These are phyloP conservation scores for Pichia sp. DNA, from an alignment of 1,139 yeast species.

Conservation along the genomic window DNA sequence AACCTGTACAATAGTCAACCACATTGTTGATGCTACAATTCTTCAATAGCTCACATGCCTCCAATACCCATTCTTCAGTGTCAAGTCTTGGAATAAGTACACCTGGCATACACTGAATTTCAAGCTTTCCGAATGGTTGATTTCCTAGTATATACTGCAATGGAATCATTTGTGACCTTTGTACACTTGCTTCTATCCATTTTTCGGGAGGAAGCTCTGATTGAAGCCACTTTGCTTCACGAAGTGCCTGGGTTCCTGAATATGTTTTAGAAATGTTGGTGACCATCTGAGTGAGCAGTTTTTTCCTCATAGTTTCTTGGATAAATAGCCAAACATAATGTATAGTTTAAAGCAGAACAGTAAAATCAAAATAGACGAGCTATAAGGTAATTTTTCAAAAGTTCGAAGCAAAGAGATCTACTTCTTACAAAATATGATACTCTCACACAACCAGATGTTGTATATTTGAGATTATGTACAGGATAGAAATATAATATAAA, in stretches of 20 bases:
- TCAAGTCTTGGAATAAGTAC: constrained; percentile 93
- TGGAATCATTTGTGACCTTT: constrained; percentile 49
- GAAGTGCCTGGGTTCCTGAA: constrained; percentile 28
- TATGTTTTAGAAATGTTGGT: constrained; percentile 8
- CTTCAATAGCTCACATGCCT: constrained; percentile 32
- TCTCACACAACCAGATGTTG: no score
- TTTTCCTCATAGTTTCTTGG: neutral
- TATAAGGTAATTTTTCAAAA: no score
- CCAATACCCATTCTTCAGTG: constrained; percentile 81
- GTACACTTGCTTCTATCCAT: constrained; percentile 29
- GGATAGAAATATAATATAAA: constrained; percentile 13
- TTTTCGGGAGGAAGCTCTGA: constrained; percentile 29
- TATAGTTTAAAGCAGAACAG: no score
- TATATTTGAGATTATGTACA: no score
- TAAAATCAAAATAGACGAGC: no score
- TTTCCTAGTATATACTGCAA: constrained; percentile 75
- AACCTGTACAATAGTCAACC: constrained; percentile 80
- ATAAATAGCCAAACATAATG: no score
- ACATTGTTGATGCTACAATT: constrained; percentile 23
- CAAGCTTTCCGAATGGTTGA: constrained; percentile 78
- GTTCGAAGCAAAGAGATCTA: no score
- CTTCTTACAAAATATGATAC: no score
- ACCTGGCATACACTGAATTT: constrained; percentile 49
- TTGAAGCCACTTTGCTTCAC: constrained; percentile 47
- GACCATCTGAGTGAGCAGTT: neutral